phyloP scores from a whole-genome alignment of 495 filamentous ascomycete species.

The Aspergillus diversus region DNA sequence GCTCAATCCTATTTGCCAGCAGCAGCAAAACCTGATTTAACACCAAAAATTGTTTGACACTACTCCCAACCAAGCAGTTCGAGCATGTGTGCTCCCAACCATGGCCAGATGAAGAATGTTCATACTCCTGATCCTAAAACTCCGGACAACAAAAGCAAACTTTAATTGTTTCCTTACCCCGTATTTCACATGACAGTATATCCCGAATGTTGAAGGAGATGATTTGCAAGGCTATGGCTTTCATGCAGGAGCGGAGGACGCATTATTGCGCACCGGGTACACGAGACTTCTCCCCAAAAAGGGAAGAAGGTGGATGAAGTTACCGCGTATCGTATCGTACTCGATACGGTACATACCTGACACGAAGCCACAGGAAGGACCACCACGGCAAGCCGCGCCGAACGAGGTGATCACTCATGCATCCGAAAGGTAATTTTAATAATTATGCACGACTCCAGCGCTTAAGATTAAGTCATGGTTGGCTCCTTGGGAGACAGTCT shows the following conservation, averaged over 20 bases:
- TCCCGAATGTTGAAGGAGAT: not conserved
- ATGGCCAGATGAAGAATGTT: not conserved
- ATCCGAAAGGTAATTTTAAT: constrained; percentile 17
- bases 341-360: constrained; percentile 14
- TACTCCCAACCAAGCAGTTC: not conserved
- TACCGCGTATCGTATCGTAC: constrained; percentile 18
- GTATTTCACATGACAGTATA: constrained; percentile 10
- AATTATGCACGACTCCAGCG: not conserved
- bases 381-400: constrained; percentile 28
- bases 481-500: not conserved
- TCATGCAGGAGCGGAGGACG: not conserved
- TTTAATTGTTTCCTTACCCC: not conserved
- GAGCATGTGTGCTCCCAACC: not conserved
- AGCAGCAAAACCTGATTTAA: too few relatives aligned
- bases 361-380: constrained; percentile 4
- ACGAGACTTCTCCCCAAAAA: constrained; percentile 16
- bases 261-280: constrained; percentile 21
- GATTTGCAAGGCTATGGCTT: constrained; percentile 1
- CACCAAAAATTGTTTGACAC: not conserved
- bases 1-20: too few relatives aligned
- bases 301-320: constrained; percentile 6
- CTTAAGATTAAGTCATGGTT: not conserved
- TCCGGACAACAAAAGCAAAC: not conserved
- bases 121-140: not conserved
- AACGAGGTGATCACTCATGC: constrained; percentile 20